phyloP scores from a whole-genome alignment of 2,329 filamentous ascomycete species.

The Drechmeria coniospora region DNA sequence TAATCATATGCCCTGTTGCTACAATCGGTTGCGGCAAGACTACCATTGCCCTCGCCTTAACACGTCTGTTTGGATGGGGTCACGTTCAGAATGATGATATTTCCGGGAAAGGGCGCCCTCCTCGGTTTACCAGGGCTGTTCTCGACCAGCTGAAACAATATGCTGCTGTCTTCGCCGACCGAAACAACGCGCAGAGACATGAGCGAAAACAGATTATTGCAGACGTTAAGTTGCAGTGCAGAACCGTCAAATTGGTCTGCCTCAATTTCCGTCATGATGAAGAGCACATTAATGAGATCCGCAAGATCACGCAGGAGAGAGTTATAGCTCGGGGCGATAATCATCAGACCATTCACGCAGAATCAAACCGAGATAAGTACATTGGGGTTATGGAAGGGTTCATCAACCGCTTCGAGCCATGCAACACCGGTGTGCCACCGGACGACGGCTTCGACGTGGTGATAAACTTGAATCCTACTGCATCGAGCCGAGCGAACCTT shows the following conservation, averaged over 20 bases:
- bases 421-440: conserved; percentile 50
- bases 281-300: conserved; percentile 56
- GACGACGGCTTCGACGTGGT: conserved; percentile 72
- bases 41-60: conserved; percentile 68
- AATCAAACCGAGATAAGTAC: conserved; percentile 56
- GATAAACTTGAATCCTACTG: conserved; percentile 68
- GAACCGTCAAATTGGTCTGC: conserved; percentile 59
- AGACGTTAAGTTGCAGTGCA: conserved; percentile 51
- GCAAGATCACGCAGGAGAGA: conserved; percentile 58
- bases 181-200: conserved; percentile 82
- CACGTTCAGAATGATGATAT: conserved; percentile 97
- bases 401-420: conserved; percentile 67
- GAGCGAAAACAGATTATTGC: conserved; percentile 79
- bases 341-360: conserved; percentile 92
- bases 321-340: conserved; percentile 83
- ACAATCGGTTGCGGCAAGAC: conserved; percentile 97
- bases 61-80: conserved; percentile 76
- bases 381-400: conserved; percentile 92
- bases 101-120: conserved; percentile 58
- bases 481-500: conserved; percentile 70
- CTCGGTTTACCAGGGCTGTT: conserved; percentile 60
- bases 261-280: conserved; percentile 80
- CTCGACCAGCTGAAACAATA: conserved; percentile 47
- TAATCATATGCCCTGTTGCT: conserved; percentile 79
- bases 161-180: conserved; percentile 72